phyloP scores from a whole-genome alignment of 305 asterid genomes.

The Solanum hybrid region DNA sequence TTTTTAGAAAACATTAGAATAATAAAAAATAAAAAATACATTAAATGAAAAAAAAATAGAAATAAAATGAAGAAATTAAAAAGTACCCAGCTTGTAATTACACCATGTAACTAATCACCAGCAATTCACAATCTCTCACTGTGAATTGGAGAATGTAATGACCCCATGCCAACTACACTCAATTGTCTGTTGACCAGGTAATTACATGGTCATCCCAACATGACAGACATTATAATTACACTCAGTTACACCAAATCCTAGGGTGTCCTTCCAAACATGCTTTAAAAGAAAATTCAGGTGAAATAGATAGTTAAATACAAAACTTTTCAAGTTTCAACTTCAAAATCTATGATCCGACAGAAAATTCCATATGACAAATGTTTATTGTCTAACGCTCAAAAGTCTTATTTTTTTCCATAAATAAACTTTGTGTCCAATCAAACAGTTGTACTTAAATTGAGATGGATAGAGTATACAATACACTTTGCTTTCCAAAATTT shows the following conservation, averaged over 20 bases:
- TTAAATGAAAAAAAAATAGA: too few species aligned
- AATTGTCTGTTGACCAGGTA: accelerated
- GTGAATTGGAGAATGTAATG: background rate
- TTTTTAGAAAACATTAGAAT: too few species aligned
- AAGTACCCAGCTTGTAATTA: background rate
- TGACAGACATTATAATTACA: background rate
- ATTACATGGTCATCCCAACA: background rate
- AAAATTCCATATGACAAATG: background rate
- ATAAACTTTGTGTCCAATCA: background rate
- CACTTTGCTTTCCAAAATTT: background rate
- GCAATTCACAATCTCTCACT: background rate
- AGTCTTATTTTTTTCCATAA: too few species aligned
- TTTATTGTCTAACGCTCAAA: background rate
- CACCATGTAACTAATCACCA: too few species aligned
- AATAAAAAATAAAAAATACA: too few species aligned
- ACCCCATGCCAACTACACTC: background rate
- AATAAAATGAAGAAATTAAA: background rate
- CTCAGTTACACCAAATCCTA: background rate
- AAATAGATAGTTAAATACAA: background rate
- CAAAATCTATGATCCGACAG: background rate
- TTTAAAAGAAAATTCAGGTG: background rate
- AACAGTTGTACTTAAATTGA: background rate
- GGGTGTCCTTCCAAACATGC: background rate
- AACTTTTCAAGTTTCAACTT: background rate
- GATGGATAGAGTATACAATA: background rate